These are phyloP conservation scores for Deinandra increscens DNA, from an alignment of 129 eudicot species.

Conservation along the genomic window DNA sequence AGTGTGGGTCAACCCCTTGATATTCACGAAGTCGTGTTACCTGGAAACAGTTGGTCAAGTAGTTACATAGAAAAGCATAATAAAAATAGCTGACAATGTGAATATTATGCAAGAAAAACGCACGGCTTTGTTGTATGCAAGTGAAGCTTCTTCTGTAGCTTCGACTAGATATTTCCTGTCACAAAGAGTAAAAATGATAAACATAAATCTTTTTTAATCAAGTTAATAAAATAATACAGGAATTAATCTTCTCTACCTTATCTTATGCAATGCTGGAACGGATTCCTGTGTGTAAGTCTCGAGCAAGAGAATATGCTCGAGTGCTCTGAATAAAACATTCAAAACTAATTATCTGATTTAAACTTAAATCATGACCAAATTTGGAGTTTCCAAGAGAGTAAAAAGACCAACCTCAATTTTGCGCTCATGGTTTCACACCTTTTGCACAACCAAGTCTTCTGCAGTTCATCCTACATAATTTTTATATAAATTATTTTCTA, in stretches of 20 bases:
- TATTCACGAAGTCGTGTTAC: constrained; percentile 95
- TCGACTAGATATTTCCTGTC: constrained; percentile 82
- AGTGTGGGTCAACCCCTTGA: constrained; percentile 98
- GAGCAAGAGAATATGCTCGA: constrained; percentile 92
- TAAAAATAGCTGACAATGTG: background rate
- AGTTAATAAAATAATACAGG: background rate
- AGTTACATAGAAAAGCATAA: background rate
- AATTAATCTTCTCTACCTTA: constrained; percentile 50
- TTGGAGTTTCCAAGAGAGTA: constrained; percentile 15
- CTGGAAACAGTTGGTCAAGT: constrained; percentile 27
- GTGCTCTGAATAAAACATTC: constrained; percentile 52
- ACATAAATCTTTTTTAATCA: background rate
- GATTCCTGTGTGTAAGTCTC: constrained; percentile 90
- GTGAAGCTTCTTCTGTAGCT: constrained; percentile 96
- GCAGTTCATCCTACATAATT: constrained; percentile 73
- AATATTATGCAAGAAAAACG: constrained; percentile 15
- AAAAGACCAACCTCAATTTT: constrained; percentile 65
- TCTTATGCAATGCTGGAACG: constrained; percentile 90
- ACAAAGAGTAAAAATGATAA: constrained; percentile 14
- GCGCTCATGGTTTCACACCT: constrained; percentile 99
- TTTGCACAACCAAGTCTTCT: constrained; percentile 93
- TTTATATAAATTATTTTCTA: constrained; percentile 9
- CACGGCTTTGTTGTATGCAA: constrained; percentile 96
- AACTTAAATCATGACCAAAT: background rate
- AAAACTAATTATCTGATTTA: background rate